A percentile compares a stretch with the other conserved stretches of the same genome.
Evolutionary conservation across 352 stramenopile genomes (phyloP).

Genomic region (Pythium periplocum): DNA sequence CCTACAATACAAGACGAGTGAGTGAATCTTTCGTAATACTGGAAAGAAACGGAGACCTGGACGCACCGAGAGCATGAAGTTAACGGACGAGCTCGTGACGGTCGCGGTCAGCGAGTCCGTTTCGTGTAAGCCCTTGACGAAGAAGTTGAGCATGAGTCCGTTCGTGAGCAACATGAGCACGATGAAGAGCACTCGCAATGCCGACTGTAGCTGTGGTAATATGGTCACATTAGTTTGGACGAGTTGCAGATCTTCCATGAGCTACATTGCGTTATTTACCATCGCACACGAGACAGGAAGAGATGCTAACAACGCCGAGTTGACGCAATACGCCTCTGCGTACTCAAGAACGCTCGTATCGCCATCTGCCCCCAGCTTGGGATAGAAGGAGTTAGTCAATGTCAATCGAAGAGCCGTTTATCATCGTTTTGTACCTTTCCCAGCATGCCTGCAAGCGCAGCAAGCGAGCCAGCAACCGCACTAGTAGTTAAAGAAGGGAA

Average conservation of each 20-base stretch:
- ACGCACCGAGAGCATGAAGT: slow-evolving; percentile 75
- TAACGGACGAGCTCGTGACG: slow-evolving; percentile 71
- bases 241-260: not conserved
- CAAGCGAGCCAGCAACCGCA: slow-evolving; percentile 51
- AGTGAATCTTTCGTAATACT: no score
- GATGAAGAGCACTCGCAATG: slow-evolving; percentile 48
- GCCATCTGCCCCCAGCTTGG: slow-evolving; percentile 32
- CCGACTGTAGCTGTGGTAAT: slow-evolving; percentile 17
- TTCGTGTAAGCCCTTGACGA: slow-evolving; percentile 77
- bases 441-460: slow-evolving; percentile 42
- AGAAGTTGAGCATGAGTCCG: slow-evolving; percentile 74
- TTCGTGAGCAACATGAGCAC: slow-evolving; percentile 69
- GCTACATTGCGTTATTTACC: not conserved
- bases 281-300: not conserved
- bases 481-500: slow-evolving; percentile 12
- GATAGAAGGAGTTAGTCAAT: not conserved
- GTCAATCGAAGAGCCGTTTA: not conserved
- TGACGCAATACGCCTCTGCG: slow-evolving; percentile 12
- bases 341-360: slow-evolving; percentile 19
- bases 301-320: not conserved
- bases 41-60: no score
- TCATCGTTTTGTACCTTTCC: slow-evolving; percentile 32
- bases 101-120: slow-evolving; percentile 84
- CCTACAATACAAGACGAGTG: slow-evolving; percentile 17
- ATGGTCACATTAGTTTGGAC: slow-evolving; percentile 3